Percentiles rank a stretch among this genome's conserved stretches.
Conservation (phyloP, 2,329 filamentous ascomycete genomes). For the Ceratocystis cubensis region DNA sequence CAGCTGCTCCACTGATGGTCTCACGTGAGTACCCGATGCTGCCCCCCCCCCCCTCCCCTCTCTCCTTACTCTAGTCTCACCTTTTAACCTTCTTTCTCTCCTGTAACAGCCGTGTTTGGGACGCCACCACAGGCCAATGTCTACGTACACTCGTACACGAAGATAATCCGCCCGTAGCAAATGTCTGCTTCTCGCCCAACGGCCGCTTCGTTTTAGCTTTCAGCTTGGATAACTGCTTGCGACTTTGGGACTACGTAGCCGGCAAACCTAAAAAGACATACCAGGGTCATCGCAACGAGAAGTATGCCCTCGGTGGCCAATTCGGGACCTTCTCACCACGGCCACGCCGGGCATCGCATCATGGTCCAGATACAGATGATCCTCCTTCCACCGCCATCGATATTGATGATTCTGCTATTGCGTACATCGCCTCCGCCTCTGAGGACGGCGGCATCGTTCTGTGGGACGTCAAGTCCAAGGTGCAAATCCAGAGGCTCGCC, state of each 20-base stretch:
- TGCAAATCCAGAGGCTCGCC: slow-evolving; percentile 56
- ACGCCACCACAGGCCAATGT: slow-evolving; percentile 88
- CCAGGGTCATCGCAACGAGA: slow-evolving; percentile 75
- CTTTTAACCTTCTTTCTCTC: slow-evolving; percentile 13
- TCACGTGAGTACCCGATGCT: slow-evolving; percentile 48
- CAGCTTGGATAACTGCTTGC: slow-evolving; percentile 78
- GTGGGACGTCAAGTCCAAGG: slow-evolving; percentile 85
- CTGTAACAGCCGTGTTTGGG: slow-evolving; percentile 65
- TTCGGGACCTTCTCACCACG: slow-evolving; percentile 49
- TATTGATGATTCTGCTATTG: slow-evolving; percentile 22
- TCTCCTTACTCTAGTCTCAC: not conserved
- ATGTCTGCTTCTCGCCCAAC: slow-evolving; percentile 83
- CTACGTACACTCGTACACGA: slow-evolving; percentile 90
- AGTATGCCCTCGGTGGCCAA: slow-evolving; percentile 71
- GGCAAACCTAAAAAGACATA: slow-evolving; percentile 94
- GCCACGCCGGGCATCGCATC: slow-evolving; percentile 20
- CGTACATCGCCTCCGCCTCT: slow-evolving; percentile 69
- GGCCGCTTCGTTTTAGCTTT: slow-evolving; percentile 86
- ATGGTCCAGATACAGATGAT: slow-evolving; percentile 20
- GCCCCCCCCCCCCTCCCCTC: not conserved
- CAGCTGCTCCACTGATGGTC: slow-evolving; percentile 79
- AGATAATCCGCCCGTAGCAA: slow-evolving; percentile 42
- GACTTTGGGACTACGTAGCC: slow-evolving; percentile 89
- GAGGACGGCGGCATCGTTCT: slow-evolving; percentile 76
- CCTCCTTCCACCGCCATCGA: slow-evolving; percentile 14